A percentile compares a stretch with the other conserved stretches of the same genome.
phyloP scores from a whole-genome alignment of 2,329 filamentous ascomycete species.

The Cladosporium sp. region DNA sequence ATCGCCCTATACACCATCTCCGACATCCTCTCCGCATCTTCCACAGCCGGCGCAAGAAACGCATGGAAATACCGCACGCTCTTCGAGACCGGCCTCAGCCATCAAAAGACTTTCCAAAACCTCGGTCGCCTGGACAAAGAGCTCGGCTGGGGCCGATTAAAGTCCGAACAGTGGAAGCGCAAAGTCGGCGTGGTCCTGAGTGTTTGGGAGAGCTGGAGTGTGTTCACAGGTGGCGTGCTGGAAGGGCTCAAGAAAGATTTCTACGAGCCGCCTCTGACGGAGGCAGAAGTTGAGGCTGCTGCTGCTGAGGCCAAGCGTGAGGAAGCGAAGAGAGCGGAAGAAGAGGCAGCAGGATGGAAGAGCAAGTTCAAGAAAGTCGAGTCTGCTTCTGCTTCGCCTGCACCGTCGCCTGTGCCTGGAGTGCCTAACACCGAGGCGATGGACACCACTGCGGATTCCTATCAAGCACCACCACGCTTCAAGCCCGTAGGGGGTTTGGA shows the following conservation, averaged over 20 bases:
- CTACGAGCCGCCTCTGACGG: slow-evolving; percentile 65
- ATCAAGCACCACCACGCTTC: slow-evolving; percentile 9
- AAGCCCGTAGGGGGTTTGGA: slow-evolving; percentile 48
- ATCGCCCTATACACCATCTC: slow-evolving; percentile 79
- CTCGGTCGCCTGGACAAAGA: slow-evolving; percentile 74
- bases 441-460: neutral
- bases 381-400: slow-evolving; percentile 46
- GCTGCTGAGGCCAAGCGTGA: slow-evolving; percentile 57
- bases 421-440: slow-evolving; percentile 34
- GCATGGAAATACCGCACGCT: slow-evolving; percentile 84
- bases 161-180: slow-evolving; percentile 81
- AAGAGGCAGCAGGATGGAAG: slow-evolving; percentile 28
- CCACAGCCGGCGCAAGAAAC: slow-evolving; percentile 74
- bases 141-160: slow-evolving; percentile 76
- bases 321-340: slow-evolving; percentile 41
- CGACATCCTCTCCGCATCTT: slow-evolving; percentile 78
- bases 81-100: slow-evolving; percentile 71
- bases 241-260: slow-evolving; percentile 71
- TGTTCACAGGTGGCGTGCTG: slow-evolving; percentile 73
- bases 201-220: slow-evolving; percentile 67
- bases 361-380: slow-evolving; percentile 53
- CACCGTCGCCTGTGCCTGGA: slow-evolving; percentile 27
- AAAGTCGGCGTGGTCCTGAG: slow-evolving; percentile 69
- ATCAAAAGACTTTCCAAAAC: slow-evolving; percentile 70
- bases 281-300: slow-evolving; percentile 56